These are phyloP conservation scores for Alternaria tenuissima DNA, from an alignment of 2,329 filamentous ascomycete genomes.

Conservation along the genomic window DNA sequence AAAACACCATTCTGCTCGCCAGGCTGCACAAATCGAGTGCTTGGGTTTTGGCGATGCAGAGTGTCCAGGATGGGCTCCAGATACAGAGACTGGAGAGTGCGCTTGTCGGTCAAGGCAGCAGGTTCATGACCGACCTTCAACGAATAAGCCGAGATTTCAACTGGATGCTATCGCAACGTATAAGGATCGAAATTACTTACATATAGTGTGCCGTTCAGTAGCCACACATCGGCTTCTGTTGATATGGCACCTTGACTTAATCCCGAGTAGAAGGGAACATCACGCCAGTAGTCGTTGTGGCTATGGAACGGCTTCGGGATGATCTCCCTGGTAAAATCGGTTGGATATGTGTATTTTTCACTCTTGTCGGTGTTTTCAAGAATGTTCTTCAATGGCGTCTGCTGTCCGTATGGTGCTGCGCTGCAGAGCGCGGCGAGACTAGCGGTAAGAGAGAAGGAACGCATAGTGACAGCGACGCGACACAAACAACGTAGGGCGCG, in stretches of 20 bases:
- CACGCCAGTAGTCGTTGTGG: slow-evolving; percentile 68
- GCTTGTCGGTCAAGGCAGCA: slow-evolving; percentile 59
- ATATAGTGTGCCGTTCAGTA: slow-evolving; percentile 64
- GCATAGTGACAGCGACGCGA: slow-evolving; percentile 27
- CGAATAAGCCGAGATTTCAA: neutral
- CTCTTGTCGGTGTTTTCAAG: slow-evolving; percentile 62
- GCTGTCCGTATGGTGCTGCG: slow-evolving; percentile 49
- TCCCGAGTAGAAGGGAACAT: slow-evolving; percentile 60
- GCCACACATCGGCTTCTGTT: slow-evolving; percentile 69
- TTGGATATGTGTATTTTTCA: slow-evolving; percentile 66
- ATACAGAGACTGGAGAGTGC: slow-evolving; percentile 67
- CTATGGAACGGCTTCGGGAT: slow-evolving; percentile 65
- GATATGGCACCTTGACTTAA: slow-evolving; percentile 65
- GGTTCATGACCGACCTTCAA: slow-evolving; percentile 64
- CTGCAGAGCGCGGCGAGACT: slow-evolving; percentile 24
- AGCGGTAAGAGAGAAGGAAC: slow-evolving; percentile 25
- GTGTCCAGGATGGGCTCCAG: slow-evolving; percentile 67
- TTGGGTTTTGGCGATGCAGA: slow-evolving; percentile 64
- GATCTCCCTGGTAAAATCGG: slow-evolving; percentile 67
- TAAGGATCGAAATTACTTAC: slow-evolving; percentile 46
- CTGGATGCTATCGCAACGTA: neutral
- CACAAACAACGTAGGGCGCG: neutral
- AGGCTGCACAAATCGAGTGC: slow-evolving; percentile 55
- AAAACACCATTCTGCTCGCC: slow-evolving; percentile 67
- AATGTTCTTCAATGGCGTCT: slow-evolving; percentile 61